Conservation (phyloP, 2,329 filamentous ascomycete species). For the Bisporella sp. region DNA sequence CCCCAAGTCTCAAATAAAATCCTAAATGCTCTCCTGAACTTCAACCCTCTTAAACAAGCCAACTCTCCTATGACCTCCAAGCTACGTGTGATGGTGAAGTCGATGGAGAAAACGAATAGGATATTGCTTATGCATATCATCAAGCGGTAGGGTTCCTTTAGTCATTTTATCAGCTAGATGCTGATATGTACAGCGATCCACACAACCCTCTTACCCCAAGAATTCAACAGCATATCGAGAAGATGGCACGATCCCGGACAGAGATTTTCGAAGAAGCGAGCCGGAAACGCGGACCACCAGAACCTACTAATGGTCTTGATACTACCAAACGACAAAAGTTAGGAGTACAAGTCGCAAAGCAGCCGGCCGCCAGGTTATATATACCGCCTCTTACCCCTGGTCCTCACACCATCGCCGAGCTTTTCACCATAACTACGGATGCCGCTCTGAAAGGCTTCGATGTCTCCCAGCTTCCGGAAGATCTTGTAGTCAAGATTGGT, state of each 20-base stretch:
- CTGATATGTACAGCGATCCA: slow-evolving; percentile 55
- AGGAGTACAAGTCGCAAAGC: slow-evolving; percentile 38
- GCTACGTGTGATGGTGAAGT: slow-evolving; percentile 76
- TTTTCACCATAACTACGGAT: slow-evolving; percentile 81
- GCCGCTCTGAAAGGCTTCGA: slow-evolving; percentile 72
- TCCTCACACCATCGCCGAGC: slow-evolving; percentile 69
- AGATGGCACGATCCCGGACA: slow-evolving; percentile 68
- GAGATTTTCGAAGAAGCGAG: slow-evolving; percentile 74
- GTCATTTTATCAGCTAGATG: slow-evolving; percentile 4
- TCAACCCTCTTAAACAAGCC: slow-evolving; percentile 82
- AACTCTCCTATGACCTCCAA: slow-evolving; percentile 71
- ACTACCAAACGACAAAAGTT: slow-evolving; percentile 75
- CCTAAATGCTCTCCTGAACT: slow-evolving; percentile 75
- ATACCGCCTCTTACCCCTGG: slow-evolving; percentile 67
- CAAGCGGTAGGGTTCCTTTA: slow-evolving; percentile 52
- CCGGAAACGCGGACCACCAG: slow-evolving; percentile 68
- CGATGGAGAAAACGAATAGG: slow-evolving; percentile 89
- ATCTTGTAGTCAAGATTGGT: slow-evolving; percentile 74
- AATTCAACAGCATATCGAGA: slow-evolving; percentile 83
- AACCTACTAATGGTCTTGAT: slow-evolving; percentile 67
- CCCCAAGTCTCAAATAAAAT: slow-evolving; percentile 80
- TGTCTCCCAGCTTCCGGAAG: slow-evolving; percentile 68
- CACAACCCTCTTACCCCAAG: slow-evolving; percentile 67
- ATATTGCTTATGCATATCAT: slow-evolving; percentile 76
- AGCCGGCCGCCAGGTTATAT: slow-evolving; percentile 16